Percentiles rank a stretch among this genome's conserved stretches.
Evolutionary conservation across 2,329 filamentous ascomycete species (phyloP).

Genomic region (Nothomitra cinnamomea): DNA sequence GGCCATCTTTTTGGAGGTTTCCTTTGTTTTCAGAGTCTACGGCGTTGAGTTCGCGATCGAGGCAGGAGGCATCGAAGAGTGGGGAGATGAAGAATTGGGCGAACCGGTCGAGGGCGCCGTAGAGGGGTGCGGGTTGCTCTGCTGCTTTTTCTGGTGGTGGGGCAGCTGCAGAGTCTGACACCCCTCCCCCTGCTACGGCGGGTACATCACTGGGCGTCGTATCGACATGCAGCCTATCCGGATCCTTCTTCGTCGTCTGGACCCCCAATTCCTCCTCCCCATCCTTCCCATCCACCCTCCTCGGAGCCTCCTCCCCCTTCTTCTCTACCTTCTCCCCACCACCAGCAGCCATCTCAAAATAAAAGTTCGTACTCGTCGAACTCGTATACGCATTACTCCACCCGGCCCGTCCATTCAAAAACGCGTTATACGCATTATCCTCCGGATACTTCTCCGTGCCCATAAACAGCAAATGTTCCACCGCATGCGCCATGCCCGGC

Average conservation of each 20-base stretch:
- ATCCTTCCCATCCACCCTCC: too few relatives aligned
- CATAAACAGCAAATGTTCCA: constrained; percentile 96
- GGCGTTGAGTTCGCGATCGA: constrained; percentile 74
- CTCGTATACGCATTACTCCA: constrained; percentile 92
- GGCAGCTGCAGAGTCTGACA: too few relatives aligned
- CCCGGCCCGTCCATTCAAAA: constrained; percentile 76
- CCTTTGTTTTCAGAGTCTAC: constrained; percentile 97
- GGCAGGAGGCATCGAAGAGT: constrained; percentile 65
- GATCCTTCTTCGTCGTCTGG: too few relatives aligned
- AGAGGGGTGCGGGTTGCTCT: constrained; percentile 36
- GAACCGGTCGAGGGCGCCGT: constrained; percentile 76
- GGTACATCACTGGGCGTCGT: too few relatives aligned
- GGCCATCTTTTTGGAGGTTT: constrained; percentile 79
- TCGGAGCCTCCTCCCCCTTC: too few relatives aligned
- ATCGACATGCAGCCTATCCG: too few relatives aligned
- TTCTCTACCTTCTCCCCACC: too few relatives aligned
- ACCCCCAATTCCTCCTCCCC: too few relatives aligned
- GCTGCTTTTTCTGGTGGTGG: too few relatives aligned
- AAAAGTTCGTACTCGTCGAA: constrained; percentile 89
- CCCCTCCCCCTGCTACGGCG: too few relatives aligned
- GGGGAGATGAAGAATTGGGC: constrained; percentile 87
- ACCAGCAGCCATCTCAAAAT: constrained; percentile 73
- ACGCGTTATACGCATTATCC: constrained; percentile 92
- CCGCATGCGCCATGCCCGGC: constrained; percentile 88
- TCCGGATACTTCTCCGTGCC: constrained; percentile 93